phyloP scores from a whole-genome alignment of 495 filamentous ascomycete genomes.

The Neurospora hispaniola region DNA sequence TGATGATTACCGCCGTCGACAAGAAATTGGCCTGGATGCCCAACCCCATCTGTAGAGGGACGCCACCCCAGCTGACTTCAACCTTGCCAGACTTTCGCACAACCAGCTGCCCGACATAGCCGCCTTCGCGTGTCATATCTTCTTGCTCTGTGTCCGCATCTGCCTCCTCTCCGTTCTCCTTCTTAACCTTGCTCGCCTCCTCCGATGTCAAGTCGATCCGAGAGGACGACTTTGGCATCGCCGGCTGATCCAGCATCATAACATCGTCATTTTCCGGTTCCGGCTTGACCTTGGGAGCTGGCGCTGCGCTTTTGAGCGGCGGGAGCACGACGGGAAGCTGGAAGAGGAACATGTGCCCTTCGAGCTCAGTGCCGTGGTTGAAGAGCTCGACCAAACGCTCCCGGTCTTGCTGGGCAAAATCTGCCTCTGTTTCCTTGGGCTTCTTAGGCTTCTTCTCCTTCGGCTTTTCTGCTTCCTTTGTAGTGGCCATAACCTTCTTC shows the following conservation, averaged over 20 bases:
- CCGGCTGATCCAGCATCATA: conserved; percentile 13
- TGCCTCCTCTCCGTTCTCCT: conserved; percentile 16
- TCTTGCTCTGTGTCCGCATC: neutral
- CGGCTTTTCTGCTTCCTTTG: conserved; percentile 13
- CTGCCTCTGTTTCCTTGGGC: conserved; percentile 27
- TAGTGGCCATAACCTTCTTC: conserved; percentile 14
- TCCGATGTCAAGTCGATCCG: conserved; percentile 28
- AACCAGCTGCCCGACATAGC: conserved; percentile 47
- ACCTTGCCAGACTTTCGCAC: conserved; percentile 50
- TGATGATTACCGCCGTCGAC: conserved; percentile 34
- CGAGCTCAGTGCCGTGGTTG: conserved; percentile 19
- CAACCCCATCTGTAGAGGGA: conserved; percentile 32
- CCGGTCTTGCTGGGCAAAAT: conserved; percentile 19
- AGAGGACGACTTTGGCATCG: conserved; percentile 10
- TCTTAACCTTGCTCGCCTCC: conserved; percentile 10
- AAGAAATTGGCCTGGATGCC: conserved; percentile 35
- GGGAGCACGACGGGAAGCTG: conserved; percentile 54
- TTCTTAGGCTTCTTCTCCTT: conserved; percentile 18
- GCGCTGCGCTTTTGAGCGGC: conserved; percentile 26
- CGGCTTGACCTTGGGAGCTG: conserved; percentile 13
- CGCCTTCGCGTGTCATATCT: conserved; percentile 23
- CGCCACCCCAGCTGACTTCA: conserved; percentile 52
- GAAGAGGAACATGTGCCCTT: conserved; percentile 51
- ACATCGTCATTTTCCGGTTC: conserved; percentile 21
- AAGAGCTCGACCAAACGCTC: conserved; percentile 24